These are phyloP conservation scores for Botrytis paeoniae DNA, from an alignment of 2,329 filamentous ascomycete species.

Conservation along the genomic window DNA sequence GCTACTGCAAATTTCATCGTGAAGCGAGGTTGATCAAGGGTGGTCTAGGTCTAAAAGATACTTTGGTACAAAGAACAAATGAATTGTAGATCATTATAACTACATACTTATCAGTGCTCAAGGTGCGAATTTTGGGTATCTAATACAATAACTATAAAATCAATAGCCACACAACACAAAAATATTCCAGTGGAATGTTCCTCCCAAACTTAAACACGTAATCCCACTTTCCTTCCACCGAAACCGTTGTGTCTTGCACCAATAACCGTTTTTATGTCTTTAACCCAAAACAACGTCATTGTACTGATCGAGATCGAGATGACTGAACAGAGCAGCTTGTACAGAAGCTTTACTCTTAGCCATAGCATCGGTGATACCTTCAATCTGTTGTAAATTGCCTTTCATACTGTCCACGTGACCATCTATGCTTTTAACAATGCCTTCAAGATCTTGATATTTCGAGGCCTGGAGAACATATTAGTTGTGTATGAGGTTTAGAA, in stretches of 20 bases:
- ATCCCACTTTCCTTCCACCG: constrained; percentile 7
- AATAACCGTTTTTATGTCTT: not conserved
- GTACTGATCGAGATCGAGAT: constrained; percentile 33
- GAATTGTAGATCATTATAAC: constrained; percentile 5
- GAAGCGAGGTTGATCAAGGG: constrained; percentile 21
- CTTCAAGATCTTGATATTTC: constrained; percentile 33
- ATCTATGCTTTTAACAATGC: constrained; percentile 31
- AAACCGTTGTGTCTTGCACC: not conserved
- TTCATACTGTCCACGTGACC: constrained; percentile 38
- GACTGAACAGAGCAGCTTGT: constrained; percentile 35
- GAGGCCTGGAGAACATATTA: constrained; percentile 28
- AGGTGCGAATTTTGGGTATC: not conserved
- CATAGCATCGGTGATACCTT: constrained; percentile 35
- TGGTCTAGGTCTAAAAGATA: constrained; percentile 6
- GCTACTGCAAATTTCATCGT: constrained; percentile 19
- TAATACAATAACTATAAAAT: constrained; percentile 8
- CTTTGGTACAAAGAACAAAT: constrained; percentile 17
- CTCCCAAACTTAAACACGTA: constrained; percentile 1
- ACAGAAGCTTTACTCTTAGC: constrained; percentile 35
- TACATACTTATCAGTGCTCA: constrained; percentile 11
- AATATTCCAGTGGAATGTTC: not conserved
- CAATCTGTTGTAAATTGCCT: constrained; percentile 36
- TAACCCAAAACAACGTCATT: constrained; percentile 36
- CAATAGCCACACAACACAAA: not conserved
- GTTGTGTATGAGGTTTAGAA: constrained; percentile 1